These are phyloP conservation scores for Tulasnella sp. DNA, from an alignment of 768 basidiomycete genomes.

Conservation along the genomic window DNA sequence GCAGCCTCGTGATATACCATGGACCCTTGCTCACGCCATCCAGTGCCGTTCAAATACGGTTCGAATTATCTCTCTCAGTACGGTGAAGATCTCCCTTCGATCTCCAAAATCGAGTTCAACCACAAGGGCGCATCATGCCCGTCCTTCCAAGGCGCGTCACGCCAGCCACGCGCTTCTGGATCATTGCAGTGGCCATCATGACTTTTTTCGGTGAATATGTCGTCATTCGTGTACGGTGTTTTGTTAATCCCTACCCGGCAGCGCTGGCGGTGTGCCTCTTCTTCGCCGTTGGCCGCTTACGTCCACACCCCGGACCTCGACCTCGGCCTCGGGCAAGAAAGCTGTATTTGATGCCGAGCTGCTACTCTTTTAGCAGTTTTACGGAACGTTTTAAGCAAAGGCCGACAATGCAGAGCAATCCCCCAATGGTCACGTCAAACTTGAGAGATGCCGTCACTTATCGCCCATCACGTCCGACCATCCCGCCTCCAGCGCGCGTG, in stretches of 20 bases:
- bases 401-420: neutral
- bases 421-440: neutral
- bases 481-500: neutral
- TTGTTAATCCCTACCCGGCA: neutral
- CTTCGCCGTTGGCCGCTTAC: neutral
- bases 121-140: neutral
- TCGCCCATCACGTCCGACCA: neutral
- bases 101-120: neutral
- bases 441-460: neutral
- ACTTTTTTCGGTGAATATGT: neutral
- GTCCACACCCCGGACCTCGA: no score
- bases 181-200: neutral
- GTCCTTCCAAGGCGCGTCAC: neutral
- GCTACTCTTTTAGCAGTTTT: neutral
- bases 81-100: no score
- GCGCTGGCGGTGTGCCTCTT: neutral
- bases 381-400: neutral
- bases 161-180: neutral
- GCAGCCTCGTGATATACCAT: no score
- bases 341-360: no score
- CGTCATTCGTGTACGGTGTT: neutral
- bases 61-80: no score
- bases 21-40: no score
- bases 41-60: no score
- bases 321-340: neutral